These are phyloP conservation scores for Pestalotiopsis sp. DNA, from an alignment of 2,329 filamentous ascomycete genomes.

Conservation along the genomic window DNA sequence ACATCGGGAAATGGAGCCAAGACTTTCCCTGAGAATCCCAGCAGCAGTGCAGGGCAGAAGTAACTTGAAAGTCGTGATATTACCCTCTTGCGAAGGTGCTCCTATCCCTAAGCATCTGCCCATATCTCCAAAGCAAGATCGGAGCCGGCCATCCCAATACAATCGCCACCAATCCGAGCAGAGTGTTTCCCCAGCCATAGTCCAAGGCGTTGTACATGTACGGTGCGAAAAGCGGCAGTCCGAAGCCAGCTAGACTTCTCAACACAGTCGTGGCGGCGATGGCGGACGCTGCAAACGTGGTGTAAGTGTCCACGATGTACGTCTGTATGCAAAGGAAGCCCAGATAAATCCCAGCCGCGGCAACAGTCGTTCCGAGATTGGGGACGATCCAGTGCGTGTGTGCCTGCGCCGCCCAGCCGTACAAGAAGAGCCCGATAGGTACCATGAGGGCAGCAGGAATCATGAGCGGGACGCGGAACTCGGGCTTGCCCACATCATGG, in stretches of 20 bases:
- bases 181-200: constrained; percentile 43
- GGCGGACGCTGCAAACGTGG: neutral
- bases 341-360: constrained; percentile 34
- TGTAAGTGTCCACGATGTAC: constrained; percentile 6
- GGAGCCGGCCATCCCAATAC: constrained; percentile 43
- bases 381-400: constrained; percentile 54
- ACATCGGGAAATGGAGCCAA: too few relatives aligned
- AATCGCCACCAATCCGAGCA: constrained; percentile 45
- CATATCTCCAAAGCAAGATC: constrained; percentile 47
- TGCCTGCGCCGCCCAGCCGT: constrained; percentile 34
- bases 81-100: constrained; percentile 17
- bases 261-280: constrained; percentile 20
- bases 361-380: constrained; percentile 45
- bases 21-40: too few relatives aligned
- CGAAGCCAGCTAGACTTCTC: constrained; percentile 46
- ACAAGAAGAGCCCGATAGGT: constrained; percentile 35
- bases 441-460: constrained; percentile 24
- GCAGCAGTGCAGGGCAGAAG: too few relatives aligned
- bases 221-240: constrained; percentile 52
- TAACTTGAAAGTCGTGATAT: neutral
- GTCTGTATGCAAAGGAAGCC: constrained; percentile 36
- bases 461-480: constrained; percentile 26
- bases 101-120: constrained; percentile 33
- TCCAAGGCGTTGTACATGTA: constrained; percentile 38
- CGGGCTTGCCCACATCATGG: constrained; percentile 16